Evolutionary conservation across 352 stramenopile species (phyloP).

Genomic region (Phytopythium ostracodes): DNA sequence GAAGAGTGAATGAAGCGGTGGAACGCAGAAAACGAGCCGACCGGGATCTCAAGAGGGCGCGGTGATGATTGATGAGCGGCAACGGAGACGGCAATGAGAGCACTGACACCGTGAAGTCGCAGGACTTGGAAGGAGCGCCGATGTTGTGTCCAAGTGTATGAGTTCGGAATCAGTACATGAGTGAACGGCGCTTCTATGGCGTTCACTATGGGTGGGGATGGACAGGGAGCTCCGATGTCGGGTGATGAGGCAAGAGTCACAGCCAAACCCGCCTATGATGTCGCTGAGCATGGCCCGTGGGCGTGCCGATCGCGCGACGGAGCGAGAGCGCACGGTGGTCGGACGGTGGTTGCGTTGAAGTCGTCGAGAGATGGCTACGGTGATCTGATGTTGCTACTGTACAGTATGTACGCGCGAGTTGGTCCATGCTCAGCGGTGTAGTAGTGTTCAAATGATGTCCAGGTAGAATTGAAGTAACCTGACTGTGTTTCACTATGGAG

Average conservation of each 20-base stretch:
- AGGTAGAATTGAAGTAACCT: not conserved
- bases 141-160: not conserved
- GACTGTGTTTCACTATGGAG: not conserved
- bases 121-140: not conserved
- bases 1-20: constrained; percentile 16
- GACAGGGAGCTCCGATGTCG: not conserved
- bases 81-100: not conserved
- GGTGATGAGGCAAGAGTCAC: constrained; percentile 8
- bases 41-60: not conserved
- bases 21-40: not conserved
- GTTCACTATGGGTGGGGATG: constrained; percentile 1
- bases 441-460: not conserved
- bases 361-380: not conserved
- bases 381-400: not conserved
- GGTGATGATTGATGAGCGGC: not conserved
- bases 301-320: not conserved
- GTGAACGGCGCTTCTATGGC: not conserved
- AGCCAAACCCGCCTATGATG: constrained; percentile 6
- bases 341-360: not conserved
- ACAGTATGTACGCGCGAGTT: not conserved
- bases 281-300: not conserved
- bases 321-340: not conserved
- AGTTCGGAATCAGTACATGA: not conserved
- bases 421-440: not conserved
- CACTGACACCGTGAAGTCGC: not conserved